Base-by-base conservation (phyloP, 176 grass and related monocot species). In the Pontederia paniculata region DNA sequence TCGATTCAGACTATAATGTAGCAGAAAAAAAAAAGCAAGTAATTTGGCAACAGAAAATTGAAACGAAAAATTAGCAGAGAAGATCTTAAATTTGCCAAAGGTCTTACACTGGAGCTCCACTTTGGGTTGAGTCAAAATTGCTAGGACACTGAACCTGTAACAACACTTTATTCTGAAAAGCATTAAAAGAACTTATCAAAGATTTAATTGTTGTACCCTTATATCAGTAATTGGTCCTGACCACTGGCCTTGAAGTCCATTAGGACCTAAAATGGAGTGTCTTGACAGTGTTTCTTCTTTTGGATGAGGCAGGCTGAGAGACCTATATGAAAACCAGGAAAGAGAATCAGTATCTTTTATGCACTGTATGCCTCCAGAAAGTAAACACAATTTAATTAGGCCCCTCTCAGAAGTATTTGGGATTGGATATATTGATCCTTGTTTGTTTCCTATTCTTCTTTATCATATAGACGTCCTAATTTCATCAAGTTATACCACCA, bases 231-330 rank as follows among this genome's bases (percentile, higher is more conserved):
- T 73, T 55, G 83, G 86, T 51, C 69, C 75, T 66, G 50, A 76
- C 83, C 80, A 81, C 70, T 79, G 72, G 53, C 83, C 80, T 42
- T 72, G 74, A 50, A 98, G 83, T 49, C 93, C 93, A 72, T 91
- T 90, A 68, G 86, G 80, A 54, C 93, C 93, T 77, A 98, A 84
- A 88, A 98, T 98, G 48, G 93, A 88, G 58, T 98, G 93, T 70
- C 93, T 98, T 50, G 86, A 88, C 53, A 98, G 75, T 57, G 93
- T 88, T 91, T 98, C 93, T 82, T 98, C 83, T 65, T 88, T 98
- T 67, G 93, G 86, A 74, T 70, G 67, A 62, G 80, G 83, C n/a
- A 88, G 25, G 70, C 78, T 84, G 50, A 79, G 62, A 73, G 77
- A 81, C 74, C 93, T 98, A 73, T 54, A 90, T 31, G 37, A 80